Evolutionary conservation across 2,329 filamentous ascomycete species (phyloP).

Genomic region (Magnaporthiopsis incrustans): DNA sequence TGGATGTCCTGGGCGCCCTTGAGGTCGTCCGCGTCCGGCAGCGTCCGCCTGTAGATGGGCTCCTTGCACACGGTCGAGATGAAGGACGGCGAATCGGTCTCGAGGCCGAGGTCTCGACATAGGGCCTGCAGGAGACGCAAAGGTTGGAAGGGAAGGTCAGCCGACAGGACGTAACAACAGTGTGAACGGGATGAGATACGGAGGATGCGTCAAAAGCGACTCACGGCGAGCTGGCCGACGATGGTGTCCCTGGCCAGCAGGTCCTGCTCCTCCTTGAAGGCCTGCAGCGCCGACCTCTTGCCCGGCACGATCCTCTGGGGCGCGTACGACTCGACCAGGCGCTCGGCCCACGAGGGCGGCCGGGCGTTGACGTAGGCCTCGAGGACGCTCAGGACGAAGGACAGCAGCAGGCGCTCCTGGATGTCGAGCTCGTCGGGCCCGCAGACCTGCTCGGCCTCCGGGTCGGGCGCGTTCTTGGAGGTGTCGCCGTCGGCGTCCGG

Average conservation of each 20-base stretch:
- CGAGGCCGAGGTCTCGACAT: conserved; percentile 52
- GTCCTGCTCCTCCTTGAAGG: conserved; percentile 52
- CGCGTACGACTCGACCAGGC: conserved; percentile 60
- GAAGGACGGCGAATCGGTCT: conserved; percentile 34
- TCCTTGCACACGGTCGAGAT: conserved; percentile 36
- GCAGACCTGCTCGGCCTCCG: conserved; percentile 47
- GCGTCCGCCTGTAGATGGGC: conserved; percentile 34
- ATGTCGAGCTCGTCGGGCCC: conserved; percentile 56
- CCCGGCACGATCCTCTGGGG: conserved; percentile 56
- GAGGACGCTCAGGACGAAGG: conserved; percentile 69
- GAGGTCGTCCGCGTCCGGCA: conserved; percentile 25
- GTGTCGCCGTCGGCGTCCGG: conserved; percentile 45
- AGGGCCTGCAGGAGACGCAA: conserved; percentile 44
- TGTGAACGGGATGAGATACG: too few relatives aligned
- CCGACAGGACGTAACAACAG: background rate
- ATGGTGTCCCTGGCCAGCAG: conserved; percentile 56
- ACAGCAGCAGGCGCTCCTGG: conserved; percentile 58
- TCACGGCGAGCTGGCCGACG: conserved; percentile 63
- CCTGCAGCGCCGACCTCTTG: conserved; percentile 51
- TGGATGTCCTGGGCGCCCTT: conserved; percentile 39
- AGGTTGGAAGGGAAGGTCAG: background rate
- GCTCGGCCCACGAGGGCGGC: conserved; percentile 51
- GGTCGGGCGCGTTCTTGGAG: conserved; percentile 52
- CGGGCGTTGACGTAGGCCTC: conserved; percentile 63
- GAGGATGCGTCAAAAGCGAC: conserved; percentile 7